phyloP scores from a whole-genome alignment of 169 alveolate genomes.

The Babesia ovata region DNA sequence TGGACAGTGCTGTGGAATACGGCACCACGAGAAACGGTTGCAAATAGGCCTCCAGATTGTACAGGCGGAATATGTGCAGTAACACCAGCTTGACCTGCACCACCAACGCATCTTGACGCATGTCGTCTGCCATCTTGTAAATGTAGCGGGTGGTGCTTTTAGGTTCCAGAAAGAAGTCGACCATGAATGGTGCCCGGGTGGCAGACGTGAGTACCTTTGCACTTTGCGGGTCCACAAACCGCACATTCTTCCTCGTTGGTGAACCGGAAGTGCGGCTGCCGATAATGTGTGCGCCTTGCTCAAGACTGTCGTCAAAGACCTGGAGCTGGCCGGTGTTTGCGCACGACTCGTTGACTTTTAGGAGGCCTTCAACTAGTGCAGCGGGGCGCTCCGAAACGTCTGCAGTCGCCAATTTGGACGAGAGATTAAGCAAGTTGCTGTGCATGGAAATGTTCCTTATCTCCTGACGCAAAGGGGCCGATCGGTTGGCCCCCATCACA shows the following conservation, averaged over 20 bases:
- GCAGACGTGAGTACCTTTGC: constrained; percentile 44
- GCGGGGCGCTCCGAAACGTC: background rate
- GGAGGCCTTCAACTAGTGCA: background rate
- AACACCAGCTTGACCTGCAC: constrained; percentile 82
- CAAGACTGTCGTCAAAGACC: constrained; percentile 15
- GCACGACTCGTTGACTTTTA: background rate
- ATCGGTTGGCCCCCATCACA: background rate
- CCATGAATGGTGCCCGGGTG: constrained; percentile 56
- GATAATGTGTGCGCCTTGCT: background rate
- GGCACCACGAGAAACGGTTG: constrained; percentile 80
- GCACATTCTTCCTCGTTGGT: constrained; percentile 1
- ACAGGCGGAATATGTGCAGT: constrained; percentile 69
- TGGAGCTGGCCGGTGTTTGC: background rate
- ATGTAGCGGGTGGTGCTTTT: constrained; percentile 35
- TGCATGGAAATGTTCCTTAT: constrained; percentile 26
- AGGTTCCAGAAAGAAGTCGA: constrained; percentile 22
- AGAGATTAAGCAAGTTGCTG: constrained; percentile 8
- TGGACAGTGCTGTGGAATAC: constrained; percentile 40
- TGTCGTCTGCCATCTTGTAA: constrained; percentile 84
- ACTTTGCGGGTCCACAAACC: constrained; percentile 24
- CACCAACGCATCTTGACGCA: constrained; percentile 85
- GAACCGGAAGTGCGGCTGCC: background rate
- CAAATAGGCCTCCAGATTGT: constrained; percentile 64
- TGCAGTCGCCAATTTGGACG: background rate
- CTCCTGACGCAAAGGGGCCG: constrained; percentile 9